Percentiles rank a stretch among this genome's conserved stretches.
These are phyloP conservation scores for Paramecium caudatum DNA, from an alignment of 73 alveolate genomes.

Conservation along the genomic window DNA sequence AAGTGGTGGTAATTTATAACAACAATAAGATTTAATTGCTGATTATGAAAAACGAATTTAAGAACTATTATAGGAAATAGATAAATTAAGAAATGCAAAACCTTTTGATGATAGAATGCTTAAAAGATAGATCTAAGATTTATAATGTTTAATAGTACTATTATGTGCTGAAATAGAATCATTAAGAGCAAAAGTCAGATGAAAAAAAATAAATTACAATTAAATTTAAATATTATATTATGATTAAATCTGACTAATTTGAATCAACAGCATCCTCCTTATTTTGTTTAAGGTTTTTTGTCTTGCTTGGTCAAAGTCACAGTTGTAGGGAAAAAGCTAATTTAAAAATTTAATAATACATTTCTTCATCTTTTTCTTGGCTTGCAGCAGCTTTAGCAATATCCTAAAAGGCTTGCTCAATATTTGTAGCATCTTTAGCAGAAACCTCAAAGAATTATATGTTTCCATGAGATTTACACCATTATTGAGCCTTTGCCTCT, in stretches of 20 bases:
- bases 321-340: slow-evolving; percentile 73
- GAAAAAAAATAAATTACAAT: neutral
- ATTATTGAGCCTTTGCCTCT: slow-evolving; percentile 86
- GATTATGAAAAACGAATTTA: slow-evolving; percentile 18
- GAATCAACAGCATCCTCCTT: slow-evolving; percentile 70
- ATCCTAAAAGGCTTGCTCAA: slow-evolving; percentile 91
- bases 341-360: neutral
- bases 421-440: slow-evolving; percentile 91
- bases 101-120: slow-evolving; percentile 55
- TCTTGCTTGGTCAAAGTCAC: slow-evolving; percentile 49
- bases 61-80: neutral
- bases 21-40: neutral
- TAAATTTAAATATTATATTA: slow-evolving; percentile 9
- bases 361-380: slow-evolving; percentile 78
- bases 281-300: neutral
- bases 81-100: slow-evolving; percentile 47
- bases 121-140: slow-evolving; percentile 62
- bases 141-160: slow-evolving; percentile 42
- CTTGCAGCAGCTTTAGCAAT: slow-evolving; percentile 89
- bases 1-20: neutral
- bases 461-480: slow-evolving; percentile 93
- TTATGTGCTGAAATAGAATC: slow-evolving; percentile 53
- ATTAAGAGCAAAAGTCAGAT: slow-evolving; percentile 19
- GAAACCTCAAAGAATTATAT: slow-evolving; percentile 91
- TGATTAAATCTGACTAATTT: neutral